A percentile compares a stretch with the other conserved stretches of the same genome.
These are phyloP conservation scores for Trametes cubensis DNA, from an alignment of 768 basidiomycete genomes.

Conservation along the genomic window DNA sequence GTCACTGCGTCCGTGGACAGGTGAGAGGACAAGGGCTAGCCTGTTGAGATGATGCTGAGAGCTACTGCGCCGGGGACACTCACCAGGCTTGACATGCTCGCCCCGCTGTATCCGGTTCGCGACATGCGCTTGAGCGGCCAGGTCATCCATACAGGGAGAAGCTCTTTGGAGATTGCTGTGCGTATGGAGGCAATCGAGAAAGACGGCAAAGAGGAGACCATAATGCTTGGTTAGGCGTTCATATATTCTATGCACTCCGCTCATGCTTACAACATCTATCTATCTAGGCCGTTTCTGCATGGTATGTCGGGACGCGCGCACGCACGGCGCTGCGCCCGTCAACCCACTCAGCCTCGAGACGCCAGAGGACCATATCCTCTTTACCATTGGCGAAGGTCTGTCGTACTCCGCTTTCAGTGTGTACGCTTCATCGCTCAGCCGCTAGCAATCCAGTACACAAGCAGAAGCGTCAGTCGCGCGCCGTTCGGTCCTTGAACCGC, in stretches of 20 bases:
- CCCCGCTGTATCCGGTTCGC: conserved; percentile 56
- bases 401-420: conserved; percentile 8
- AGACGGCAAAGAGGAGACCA: conserved; percentile 56
- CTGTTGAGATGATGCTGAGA: neutral
- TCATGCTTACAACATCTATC: neutral
- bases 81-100: conserved; percentile 66
- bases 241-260: neutral
- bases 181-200: conserved; percentile 71
- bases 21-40: conserved; percentile 34
- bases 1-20: conserved; percentile 85
- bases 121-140: conserved; percentile 80
- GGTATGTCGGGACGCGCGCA: conserved; percentile 77
- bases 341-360: conserved; percentile 63
- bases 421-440: neutral
- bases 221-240: conserved; percentile 59
- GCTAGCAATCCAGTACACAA: conserved; percentile 57
- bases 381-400: conserved; percentile 69
- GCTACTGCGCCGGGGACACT: no score
- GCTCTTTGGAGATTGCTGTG: conserved; percentile 85
- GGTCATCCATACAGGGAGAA: conserved; percentile 75
- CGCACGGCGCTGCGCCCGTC: conserved; percentile 64
- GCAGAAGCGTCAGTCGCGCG: conserved; percentile 53
- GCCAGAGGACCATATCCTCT: conserved; percentile 63
- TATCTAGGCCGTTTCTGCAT: conserved; percentile 83
- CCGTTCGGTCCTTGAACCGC: conserved; percentile 62